Conservation (phyloP, 2,329 filamentous ascomycete genomes). For the Penicillium capsulatum region DNA sequence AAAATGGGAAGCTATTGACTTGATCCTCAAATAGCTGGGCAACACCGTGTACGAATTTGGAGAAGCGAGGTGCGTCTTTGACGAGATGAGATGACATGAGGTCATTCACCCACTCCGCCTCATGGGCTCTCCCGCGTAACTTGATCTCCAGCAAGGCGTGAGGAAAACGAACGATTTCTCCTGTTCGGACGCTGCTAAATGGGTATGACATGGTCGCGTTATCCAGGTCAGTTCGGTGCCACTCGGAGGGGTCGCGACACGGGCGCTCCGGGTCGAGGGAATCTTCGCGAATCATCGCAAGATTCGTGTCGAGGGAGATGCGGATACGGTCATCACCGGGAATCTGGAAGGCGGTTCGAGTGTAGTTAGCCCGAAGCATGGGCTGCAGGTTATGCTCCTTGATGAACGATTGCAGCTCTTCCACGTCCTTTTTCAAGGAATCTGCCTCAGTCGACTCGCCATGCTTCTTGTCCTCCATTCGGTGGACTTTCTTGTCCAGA, state of each 20-base stretch:
- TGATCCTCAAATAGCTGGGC: conserved; percentile 91
- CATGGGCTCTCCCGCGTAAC: conserved; percentile 59
- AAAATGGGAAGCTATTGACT: conserved; percentile 94
- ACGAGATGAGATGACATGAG: conserved; percentile 90
- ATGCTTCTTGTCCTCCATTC: conserved; percentile 73
- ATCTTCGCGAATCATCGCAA: conserved; percentile 77
- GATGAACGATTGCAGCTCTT: conserved; percentile 76
- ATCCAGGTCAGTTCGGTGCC: conserved; percentile 91
- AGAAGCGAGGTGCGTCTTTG: conserved; percentile 83
- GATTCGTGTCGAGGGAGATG: conserved; percentile 86
- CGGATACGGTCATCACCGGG: conserved; percentile 85
- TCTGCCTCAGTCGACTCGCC: conserved; percentile 63
- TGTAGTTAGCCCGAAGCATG: conserved; percentile 86
- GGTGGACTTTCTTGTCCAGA: conserved; percentile 84
- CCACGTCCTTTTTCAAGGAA: conserved; percentile 65
- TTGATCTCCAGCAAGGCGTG: conserved; percentile 92
- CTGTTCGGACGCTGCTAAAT: conserved; percentile 80
- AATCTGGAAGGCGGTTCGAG: conserved; percentile 92
- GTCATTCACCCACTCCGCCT: conserved; percentile 82
- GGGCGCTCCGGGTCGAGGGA: conserved; percentile 76
- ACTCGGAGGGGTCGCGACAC: conserved; percentile 79
- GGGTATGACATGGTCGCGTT: conserved; percentile 76
- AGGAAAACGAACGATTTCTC: conserved; percentile 86
- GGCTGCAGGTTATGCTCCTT: conserved; percentile 73
- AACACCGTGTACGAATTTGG: conserved; percentile 93